phyloP scores from a whole-genome alignment of 2,329 filamentous ascomycete genomes.

The Aspergillus sp. region DNA sequence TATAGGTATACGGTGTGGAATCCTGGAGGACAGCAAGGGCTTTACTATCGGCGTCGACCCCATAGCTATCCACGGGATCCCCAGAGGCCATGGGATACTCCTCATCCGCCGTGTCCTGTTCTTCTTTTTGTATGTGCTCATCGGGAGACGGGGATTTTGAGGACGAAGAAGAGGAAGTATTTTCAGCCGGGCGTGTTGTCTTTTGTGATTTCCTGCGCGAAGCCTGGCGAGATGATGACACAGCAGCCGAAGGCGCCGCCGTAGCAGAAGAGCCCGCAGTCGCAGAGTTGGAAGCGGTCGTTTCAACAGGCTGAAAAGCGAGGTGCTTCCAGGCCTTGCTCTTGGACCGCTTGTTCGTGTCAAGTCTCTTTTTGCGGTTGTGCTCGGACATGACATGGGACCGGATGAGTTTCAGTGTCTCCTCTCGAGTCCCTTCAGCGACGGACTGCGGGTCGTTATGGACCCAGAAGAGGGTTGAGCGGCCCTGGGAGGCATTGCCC shows the following conservation, averaged over 20 bases:
- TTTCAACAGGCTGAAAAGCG: constrained; percentile 34
- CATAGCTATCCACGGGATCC: constrained; percentile 15
- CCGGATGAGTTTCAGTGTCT: constrained; percentile 43
- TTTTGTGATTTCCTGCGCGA: background rate
- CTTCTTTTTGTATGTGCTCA: constrained; percentile 17
- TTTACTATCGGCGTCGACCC: constrained; percentile 15
- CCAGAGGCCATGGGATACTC: constrained; percentile 10
- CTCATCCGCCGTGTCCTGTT: constrained; percentile 5
- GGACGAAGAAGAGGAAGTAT: background rate
- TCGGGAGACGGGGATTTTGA: constrained; percentile 14
- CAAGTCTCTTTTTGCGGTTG: constrained; percentile 42
- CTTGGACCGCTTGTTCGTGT: constrained; percentile 41
- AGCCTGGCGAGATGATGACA: background rate
- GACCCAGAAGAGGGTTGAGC: constrained; percentile 43
- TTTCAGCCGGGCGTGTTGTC: background rate
- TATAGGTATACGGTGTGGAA: constrained; percentile 26
- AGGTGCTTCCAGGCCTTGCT: constrained; percentile 39
- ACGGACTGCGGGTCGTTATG: constrained; percentile 39
- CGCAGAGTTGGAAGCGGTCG: constrained; percentile 18
- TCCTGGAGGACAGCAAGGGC: constrained; percentile 7
- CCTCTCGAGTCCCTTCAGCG: constrained; percentile 37
- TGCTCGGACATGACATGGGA: constrained; percentile 46
- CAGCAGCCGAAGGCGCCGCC: background rate
- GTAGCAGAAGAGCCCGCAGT: constrained; percentile 4
- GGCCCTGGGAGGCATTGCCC: constrained; percentile 27